Base-by-base conservation (phyloP, 164 flowering plant genomes). In the Litsea cubeba region DNA sequence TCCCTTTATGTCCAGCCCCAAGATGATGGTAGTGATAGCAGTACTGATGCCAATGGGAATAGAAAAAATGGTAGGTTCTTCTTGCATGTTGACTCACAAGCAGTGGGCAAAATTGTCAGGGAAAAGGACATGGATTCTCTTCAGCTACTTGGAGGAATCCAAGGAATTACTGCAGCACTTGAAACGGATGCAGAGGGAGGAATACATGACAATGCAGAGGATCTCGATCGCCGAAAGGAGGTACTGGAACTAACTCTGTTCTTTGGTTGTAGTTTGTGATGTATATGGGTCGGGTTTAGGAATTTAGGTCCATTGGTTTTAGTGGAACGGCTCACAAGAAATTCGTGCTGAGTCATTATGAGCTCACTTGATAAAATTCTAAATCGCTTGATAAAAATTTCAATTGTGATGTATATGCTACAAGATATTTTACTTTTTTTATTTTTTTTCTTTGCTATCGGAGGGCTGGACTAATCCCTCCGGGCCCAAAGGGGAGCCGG, bases 181-280 rank as follows among this genome's bases (percentile, higher is more conserved):
- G 20, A 71, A 67, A 81, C 88, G 22, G 76, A 85, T 49, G 30
- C 26, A 3, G 84, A 81, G 12, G 72, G 71, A 4, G 95, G 95
- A 28, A 84, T 90, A 32, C 12, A 17, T 2, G 88, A 82, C 1
- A 67, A 82, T 32, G 83, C 75, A 0, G 40, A 50, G 0, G 84
- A 82, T n/a, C 18, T 86, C n/a, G 5, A 0, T 4, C 8, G 40
- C 10, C 74, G 91, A 11, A 80, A 74, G 0, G 72, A 74, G 2
- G 20, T 11, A 23, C 88, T 81, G 62, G 1, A 8, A 40, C 11
- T 1, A 7, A 8, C 46, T 40, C 46, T 40, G 11, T 40, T 40
- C 46, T 40, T 40, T 40, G 46, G 46, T 40, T 40, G 1, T 7
- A 40, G 46, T 40, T 40, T 30, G 35, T 30, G 5, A 30, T 5